phyloP scores from a whole-genome alignment of 441 rosid genomes.

The Arabidopsis lyrata region DNA sequence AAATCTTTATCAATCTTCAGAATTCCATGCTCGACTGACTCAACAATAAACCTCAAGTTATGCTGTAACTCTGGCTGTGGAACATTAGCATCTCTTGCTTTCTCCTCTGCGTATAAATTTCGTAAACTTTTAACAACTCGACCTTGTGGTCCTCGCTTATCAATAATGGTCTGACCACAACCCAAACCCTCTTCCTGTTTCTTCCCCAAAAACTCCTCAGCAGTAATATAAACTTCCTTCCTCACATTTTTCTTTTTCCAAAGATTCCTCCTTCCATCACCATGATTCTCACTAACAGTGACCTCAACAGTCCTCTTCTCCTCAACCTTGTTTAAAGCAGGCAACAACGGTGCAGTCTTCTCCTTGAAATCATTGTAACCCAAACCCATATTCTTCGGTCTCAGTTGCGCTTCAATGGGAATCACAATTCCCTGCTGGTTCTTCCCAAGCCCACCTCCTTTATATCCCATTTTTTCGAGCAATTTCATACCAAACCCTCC shows the following conservation, averaged over 20 bases:
- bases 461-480: slow-evolving; percentile 78
- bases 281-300: slow-evolving; percentile 16
- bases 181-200: slow-evolving; percentile 73
- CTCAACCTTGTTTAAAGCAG: slow-evolving; percentile 50
- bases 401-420: slow-evolving; percentile 62
- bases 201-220: slow-evolving; percentile 62
- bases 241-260: slow-evolving; percentile 55
- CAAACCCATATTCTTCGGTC: slow-evolving; percentile 80
- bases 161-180: slow-evolving; percentile 71
- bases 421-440: slow-evolving; percentile 63
- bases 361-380: slow-evolving; percentile 76
- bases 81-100: slow-evolving; percentile 66
- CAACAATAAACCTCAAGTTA: slow-evolving; percentile 67
- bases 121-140: not conserved
- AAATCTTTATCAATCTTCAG: slow-evolving; percentile 73
- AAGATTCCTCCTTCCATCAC: slow-evolving; percentile 47
- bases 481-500: slow-evolving; percentile 70
- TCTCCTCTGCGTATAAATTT: not conserved
- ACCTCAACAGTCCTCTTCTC: slow-evolving; percentile 48
- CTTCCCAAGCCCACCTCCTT: slow-evolving; percentile 79
- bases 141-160: slow-evolving; percentile 74
- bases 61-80: slow-evolving; percentile 87
- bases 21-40: slow-evolving; percentile 67
- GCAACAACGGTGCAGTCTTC: slow-evolving; percentile 38
- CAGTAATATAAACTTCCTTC: slow-evolving; percentile 55